A percentile compares a stretch with the other conserved stretches of the same genome.
Evolutionary conservation across 805 yeast genomes (phyloP).

Genomic region (Candida nanaspora): DNA sequence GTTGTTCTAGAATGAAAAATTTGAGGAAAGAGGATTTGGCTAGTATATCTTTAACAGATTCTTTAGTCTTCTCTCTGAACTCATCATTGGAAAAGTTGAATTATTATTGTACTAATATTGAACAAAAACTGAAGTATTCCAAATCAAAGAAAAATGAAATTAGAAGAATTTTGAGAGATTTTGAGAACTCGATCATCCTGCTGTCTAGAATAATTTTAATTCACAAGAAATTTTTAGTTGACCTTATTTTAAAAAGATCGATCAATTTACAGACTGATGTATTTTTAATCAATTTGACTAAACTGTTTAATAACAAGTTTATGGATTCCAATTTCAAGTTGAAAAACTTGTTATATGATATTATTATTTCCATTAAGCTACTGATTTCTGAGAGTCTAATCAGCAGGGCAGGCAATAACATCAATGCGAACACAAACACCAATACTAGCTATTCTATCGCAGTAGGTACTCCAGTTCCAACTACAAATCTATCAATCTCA

Average conservation of each 20-base stretch:
- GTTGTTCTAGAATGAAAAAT: conserved; percentile 31
- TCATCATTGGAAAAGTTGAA: conserved; percentile 31
- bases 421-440: conserved; percentile 1
- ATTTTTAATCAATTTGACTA: conserved; percentile 40
- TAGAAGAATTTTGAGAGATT: conserved; percentile 8
- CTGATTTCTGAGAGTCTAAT: conserved; percentile 22
- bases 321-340: conserved; percentile 40
- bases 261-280: conserved; percentile 33
- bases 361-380: conserved; percentile 45
- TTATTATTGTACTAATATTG: conserved; percentile 20
- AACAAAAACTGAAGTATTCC: conserved; percentile 6
- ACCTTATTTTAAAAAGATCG: conserved; percentile 35
- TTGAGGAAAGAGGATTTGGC: conserved; percentile 3
- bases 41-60: conserved; percentile 25
- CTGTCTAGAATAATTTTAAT: conserved; percentile 50
- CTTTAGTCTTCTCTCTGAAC: conserved; percentile 33
- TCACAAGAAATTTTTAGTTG: conserved; percentile 44
- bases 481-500: conserved; percentile 1
- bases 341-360: conserved; percentile 51
- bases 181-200: conserved; percentile 33
- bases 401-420: conserved; percentile 3
- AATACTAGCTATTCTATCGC: conserved; percentile 1
- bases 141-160: neutral
- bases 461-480: neutral
- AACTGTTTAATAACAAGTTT: conserved; percentile 35